A percentile compares a stretch with the other conserved stretches of the same genome.
Evolutionary conservation across 169 alveolate species (phyloP).

Genomic region (Plasmodium vinckei): DNA sequence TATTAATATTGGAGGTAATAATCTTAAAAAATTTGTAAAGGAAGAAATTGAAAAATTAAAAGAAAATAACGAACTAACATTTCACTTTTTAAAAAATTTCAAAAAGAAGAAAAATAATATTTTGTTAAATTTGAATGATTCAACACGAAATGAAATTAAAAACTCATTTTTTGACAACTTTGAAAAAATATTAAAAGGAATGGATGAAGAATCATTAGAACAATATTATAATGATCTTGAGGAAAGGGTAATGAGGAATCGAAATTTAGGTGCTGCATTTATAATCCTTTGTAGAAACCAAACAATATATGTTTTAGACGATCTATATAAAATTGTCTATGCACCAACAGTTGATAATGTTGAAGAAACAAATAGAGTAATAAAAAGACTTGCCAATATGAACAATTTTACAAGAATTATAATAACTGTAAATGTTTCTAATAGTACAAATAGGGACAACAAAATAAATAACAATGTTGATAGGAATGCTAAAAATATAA

Average conservation of each 20-base stretch:
- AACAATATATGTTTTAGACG: conserved; percentile 34
- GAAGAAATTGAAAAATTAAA: conserved; percentile 64
- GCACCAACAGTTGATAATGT: background rate
- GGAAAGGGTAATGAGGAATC: conserved; percentile 25
- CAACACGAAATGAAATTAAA: conserved; percentile 22
- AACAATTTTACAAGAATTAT: background rate
- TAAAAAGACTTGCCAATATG: conserved; percentile 43
- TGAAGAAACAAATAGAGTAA: conserved; percentile 1
- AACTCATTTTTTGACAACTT: conserved; percentile 17
- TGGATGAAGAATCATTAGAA: background rate
- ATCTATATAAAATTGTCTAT: conserved; percentile 5
- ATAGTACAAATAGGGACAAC: conserved; percentile 16
- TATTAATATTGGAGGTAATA: conserved; percentile 18
- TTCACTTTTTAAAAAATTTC: conserved; percentile 8
- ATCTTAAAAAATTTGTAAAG: conserved; percentile 9
- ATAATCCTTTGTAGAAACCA: conserved; percentile 41
- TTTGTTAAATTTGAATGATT: conserved; percentile 18
- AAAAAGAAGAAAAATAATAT: conserved; percentile 35
- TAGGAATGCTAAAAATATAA: background rate
- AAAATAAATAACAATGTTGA: background rate
- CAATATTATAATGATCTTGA: conserved; percentile 16
- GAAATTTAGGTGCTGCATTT: conserved; percentile 15
- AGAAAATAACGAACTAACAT: conserved; percentile 27
- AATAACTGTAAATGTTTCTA: conserved; percentile 8
- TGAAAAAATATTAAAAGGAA: conserved; percentile 22